phyloP scores from a whole-genome alignment of 106 monocot species.

The Acorus gramineus region DNA sequence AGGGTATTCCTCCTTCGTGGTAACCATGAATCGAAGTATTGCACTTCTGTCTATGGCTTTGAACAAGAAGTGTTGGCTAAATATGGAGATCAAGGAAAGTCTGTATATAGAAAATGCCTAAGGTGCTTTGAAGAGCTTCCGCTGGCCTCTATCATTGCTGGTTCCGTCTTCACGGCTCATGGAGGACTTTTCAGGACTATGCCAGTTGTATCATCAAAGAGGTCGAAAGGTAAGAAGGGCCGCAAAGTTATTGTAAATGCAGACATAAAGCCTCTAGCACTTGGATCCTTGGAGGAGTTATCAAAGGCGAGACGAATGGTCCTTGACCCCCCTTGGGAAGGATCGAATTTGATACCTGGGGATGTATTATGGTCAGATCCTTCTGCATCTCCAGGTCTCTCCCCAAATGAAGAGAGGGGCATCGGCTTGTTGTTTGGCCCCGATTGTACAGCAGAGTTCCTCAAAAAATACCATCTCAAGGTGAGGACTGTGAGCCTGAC shows the following conservation, averaged over 20 bases:
- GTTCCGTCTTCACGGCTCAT: constrained; percentile 79
- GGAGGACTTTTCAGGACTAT: constrained; percentile 83
- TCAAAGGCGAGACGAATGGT: constrained; percentile 75
- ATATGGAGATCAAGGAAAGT: constrained; percentile 66
- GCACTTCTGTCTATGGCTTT: constrained; percentile 94
- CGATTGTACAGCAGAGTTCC: constrained; percentile 79
- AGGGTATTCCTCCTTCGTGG: constrained; percentile 94
- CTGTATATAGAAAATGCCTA: constrained; percentile 84
- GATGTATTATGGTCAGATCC: constrained; percentile 98
- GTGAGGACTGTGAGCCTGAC: constrained; percentile 11
- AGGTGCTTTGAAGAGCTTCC: constrained; percentile 97
- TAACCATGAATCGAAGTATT: constrained; percentile 96
- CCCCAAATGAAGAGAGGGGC: constrained; percentile 77
- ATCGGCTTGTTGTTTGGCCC: constrained; percentile 93
- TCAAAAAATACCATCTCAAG: constrained; percentile 69
- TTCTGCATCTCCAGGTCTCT: constrained; percentile 53
- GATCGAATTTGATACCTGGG: constrained; percentile 76
- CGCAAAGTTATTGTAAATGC: constrained; percentile 20
- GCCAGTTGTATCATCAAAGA: constrained; percentile 30
- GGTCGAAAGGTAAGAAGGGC: constrained; percentile 61
- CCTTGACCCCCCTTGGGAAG: constrained; percentile 94
- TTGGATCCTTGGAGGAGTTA: constrained; percentile 87
- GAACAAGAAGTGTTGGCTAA: constrained; percentile 89
- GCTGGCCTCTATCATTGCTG: constrained; percentile 82
- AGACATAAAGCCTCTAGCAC: constrained; percentile 32